phyloP scores from a whole-genome alignment of 768 basidiomycete species.

The Amanita muscaria region DNA sequence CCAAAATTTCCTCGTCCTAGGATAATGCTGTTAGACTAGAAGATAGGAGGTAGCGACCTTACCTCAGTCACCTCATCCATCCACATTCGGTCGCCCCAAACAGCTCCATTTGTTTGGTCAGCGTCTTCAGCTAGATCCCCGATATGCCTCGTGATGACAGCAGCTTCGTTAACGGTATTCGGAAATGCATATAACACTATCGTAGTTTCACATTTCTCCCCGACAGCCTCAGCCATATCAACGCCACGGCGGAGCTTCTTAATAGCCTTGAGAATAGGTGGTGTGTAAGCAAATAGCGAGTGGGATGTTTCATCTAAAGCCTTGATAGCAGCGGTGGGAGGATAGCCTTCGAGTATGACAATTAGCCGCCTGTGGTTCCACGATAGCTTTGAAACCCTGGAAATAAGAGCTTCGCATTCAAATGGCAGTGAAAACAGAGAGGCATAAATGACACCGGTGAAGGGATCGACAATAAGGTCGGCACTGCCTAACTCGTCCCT shows the following conservation, averaged over 20 bases:
- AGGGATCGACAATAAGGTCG: conserved; percentile 61
- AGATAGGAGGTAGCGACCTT: neutral
- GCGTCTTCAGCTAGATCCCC: conserved; percentile 48
- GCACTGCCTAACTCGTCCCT: conserved; percentile 42
- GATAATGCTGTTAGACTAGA: conserved; percentile 1
- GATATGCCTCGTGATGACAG: conserved; percentile 41
- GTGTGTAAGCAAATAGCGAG: conserved; percentile 45
- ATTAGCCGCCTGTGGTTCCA: conserved; percentile 51
- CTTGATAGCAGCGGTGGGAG: conserved; percentile 28
- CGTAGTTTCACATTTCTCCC: conserved; percentile 36
- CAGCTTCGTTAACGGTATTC: conserved; percentile 47
- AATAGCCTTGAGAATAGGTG: conserved; percentile 60
- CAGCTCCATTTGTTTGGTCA: conserved; percentile 31
- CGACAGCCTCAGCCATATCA: conserved; percentile 51
- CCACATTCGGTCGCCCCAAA: conserved; percentile 62
- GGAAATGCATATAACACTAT: conserved; percentile 54
- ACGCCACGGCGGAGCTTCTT: conserved; percentile 59
- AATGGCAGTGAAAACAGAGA: conserved; percentile 41
- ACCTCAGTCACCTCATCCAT: conserved; percentile 52
- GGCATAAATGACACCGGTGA: conserved; percentile 46
- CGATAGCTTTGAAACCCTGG: conserved; percentile 43
- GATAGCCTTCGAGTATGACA: conserved; percentile 62
- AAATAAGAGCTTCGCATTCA: conserved; percentile 34
- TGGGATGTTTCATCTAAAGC: conserved; percentile 2
- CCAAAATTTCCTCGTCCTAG: conserved; percentile 57